Percentiles rank a stretch among this genome's conserved stretches.
phyloP scores from a whole-genome alignment of 1,139 yeast genomes.

The Geotrichum klebahnii region DNA sequence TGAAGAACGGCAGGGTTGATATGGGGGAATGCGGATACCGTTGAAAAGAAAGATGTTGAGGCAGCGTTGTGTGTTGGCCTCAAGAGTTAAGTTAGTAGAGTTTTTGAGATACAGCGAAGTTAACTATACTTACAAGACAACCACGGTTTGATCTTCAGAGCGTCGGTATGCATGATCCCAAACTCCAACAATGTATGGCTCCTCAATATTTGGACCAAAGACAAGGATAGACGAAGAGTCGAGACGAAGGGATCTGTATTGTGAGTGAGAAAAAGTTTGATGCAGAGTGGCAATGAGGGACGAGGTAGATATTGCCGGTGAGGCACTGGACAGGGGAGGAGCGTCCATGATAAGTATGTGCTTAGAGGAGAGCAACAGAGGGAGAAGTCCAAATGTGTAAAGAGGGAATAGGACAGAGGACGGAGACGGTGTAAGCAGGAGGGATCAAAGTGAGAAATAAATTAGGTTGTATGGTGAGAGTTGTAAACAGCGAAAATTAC shows the following conservation, averaged over 20 bases:
- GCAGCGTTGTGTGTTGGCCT: conserved; percentile 27
- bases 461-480: too few species aligned
- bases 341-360: conserved; percentile 35
- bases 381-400: too few species aligned
- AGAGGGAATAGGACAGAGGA: too few species aligned
- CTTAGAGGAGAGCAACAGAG: too few species aligned
- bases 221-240: conserved; percentile 37
- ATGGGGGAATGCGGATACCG: conserved; percentile 39
- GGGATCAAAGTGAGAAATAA: too few species aligned
- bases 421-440: too few species aligned
- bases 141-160: conserved; percentile 42
- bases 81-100: conserved; percentile 1
- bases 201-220: conserved; percentile 38
- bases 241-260: conserved; percentile 33
- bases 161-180: conserved; percentile 44
- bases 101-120: neutral
- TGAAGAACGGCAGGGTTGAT: conserved; percentile 37
- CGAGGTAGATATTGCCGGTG: conserved; percentile 37
- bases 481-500: too few species aligned
- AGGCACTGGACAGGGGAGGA: conserved; percentile 34
- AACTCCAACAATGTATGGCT: conserved; percentile 35
- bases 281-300: conserved; percentile 39
- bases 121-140: conserved; percentile 35
- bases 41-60: conserved; percentile 30
- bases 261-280: conserved; percentile 35